Percentiles rank a stretch among this genome's conserved stretches.
phyloP scores from a whole-genome alignment of 2,329 filamentous ascomycete species.

The Beauveria bassiana region DNA sequence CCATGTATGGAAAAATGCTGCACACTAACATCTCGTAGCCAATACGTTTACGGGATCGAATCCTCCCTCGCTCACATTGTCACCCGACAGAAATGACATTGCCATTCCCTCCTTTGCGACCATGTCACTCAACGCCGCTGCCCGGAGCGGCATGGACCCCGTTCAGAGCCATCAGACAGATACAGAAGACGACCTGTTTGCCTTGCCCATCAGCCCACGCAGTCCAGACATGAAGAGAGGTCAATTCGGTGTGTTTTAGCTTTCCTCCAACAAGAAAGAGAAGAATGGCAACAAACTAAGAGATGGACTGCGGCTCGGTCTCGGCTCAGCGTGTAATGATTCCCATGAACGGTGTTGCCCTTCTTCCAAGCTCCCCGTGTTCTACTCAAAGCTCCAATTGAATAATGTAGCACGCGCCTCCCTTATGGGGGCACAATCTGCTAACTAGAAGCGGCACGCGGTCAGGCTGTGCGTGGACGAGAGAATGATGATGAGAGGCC shows the following conservation, averaged over 20 bases:
- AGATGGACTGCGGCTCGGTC: neutral
- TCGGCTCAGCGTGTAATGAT: neutral
- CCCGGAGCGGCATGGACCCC: conserved; percentile 18
- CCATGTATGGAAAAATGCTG: conserved; percentile 13
- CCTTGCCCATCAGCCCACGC: conserved; percentile 75
- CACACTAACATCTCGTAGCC: conserved; percentile 16
- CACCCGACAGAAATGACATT: conserved; percentile 25
- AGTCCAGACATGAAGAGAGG: conserved; percentile 81
- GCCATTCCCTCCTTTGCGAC: conserved; percentile 29
- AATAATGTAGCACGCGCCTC: neutral
- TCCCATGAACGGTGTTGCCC: neutral
- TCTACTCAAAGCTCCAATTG: neutral
- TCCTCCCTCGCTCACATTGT: conserved; percentile 26
- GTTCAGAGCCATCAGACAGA: conserved; percentile 18
- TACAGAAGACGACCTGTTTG: conserved; percentile 73
- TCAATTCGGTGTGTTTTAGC: conserved; percentile 56
- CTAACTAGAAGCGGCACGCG: neutral
- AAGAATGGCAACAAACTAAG: neutral
- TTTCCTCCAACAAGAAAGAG: neutral
- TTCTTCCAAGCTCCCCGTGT: neutral
- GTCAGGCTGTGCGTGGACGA: neutral
- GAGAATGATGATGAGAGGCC: neutral
- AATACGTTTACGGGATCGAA: conserved; percentile 27
- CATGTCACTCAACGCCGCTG: conserved; percentile 27
- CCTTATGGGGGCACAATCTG: neutral